Base-by-base conservation (phyloP, 257 asterid species). In the Fraxinus americana region DNA sequence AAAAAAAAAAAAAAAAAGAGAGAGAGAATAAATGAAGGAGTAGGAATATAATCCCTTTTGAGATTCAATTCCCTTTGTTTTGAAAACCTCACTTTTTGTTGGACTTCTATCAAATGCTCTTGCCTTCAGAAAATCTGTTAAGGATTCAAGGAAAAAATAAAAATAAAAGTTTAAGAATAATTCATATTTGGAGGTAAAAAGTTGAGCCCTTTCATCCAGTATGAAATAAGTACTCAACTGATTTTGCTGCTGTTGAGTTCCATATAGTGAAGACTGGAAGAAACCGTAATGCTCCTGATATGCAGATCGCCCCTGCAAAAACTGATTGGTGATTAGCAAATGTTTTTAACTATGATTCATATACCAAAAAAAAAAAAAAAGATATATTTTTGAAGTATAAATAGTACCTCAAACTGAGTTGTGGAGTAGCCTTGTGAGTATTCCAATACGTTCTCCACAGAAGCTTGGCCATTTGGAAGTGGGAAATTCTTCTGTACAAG, bases 391-490 rank as follows among this genome's bases (percentile, higher is more conserved):
- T 32, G 4, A 52, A 72, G 23, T 41, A 32, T 32, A 32, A 32
- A 32, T 34, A 17, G 34, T 83, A 91, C 98, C 74, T 89, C 84
- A 79, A 90, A 90, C 78, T 88, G 93, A 81, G 94, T 92, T 0
- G 97, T 84, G 43, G 98, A 92, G 82, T 90, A 89, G 83, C 97
- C 98, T 80, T 89, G 97, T 29, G 98, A 93, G 81, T 88, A 89
- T 74, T 91, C 96, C 83, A 85, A 48, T 80, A 85, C 85, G 80
- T 84, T 87, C 82, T 88, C 93, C 66, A 70, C 73, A 23, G 88
- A 77, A 25, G 86, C 81, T 61, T 85, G 87, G 76, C 74, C 82
- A 27, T 83, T 88, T 63, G 75, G 67, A 39, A 54, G 67, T 1
- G 67, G 72, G 59, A 63, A 76, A 34, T 68, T 83, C 30, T 86